Percentiles rank a stretch among this genome's conserved stretches.
These are phyloP conservation scores for Leishmania aethiopica DNA, from an alignment of 208 protist genomes.

Conservation along the genomic window DNA sequence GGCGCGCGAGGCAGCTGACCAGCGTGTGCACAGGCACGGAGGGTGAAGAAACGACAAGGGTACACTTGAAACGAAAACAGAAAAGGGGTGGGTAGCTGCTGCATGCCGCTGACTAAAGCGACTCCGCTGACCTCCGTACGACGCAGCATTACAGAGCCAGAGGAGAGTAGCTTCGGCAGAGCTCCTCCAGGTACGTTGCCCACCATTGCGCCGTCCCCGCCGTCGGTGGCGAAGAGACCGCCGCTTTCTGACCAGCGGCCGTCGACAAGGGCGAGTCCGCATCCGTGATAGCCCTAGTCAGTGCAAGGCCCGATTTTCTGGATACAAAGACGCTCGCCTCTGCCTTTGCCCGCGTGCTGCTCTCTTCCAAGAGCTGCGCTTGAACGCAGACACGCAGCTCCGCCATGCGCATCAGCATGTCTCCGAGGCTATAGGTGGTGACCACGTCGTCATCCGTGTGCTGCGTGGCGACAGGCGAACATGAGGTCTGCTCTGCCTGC, in stretches of 20 bases:
- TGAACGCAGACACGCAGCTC: slow-evolving; percentile 34
- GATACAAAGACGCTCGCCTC: neutral
- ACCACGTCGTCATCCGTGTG: slow-evolving; percentile 20
- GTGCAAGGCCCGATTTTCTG: neutral
- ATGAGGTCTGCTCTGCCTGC: neutral
- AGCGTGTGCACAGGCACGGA: neutral
- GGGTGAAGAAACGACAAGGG: neutral
- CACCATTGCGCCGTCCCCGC: slow-evolving; percentile 30
- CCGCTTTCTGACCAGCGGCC: neutral
- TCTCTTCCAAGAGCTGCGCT: slow-evolving; percentile 24
- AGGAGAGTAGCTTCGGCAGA: slow-evolving; percentile 24
- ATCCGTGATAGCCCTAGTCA: neutral
- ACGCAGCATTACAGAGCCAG: neutral
- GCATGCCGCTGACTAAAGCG: neutral
- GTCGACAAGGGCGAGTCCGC: neutral
- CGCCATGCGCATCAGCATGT: slow-evolving; percentile 15
- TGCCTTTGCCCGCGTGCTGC: neutral
- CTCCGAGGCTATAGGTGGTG: slow-evolving; percentile 15
- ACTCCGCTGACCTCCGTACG: too few species aligned
- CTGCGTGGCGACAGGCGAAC: slow-evolving; percentile 19
- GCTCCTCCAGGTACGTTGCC: slow-evolving; percentile 22
- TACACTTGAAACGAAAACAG: neutral
- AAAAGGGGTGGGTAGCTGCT: neutral
- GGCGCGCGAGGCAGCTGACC: neutral
- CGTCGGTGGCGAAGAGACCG: neutral